A percentile compares a stretch with the other conserved stretches of the same genome.
Evolutionary conservation across 2,329 filamentous ascomycete genomes (phyloP).

Genomic region (Cytospora paraplurivora): DNA sequence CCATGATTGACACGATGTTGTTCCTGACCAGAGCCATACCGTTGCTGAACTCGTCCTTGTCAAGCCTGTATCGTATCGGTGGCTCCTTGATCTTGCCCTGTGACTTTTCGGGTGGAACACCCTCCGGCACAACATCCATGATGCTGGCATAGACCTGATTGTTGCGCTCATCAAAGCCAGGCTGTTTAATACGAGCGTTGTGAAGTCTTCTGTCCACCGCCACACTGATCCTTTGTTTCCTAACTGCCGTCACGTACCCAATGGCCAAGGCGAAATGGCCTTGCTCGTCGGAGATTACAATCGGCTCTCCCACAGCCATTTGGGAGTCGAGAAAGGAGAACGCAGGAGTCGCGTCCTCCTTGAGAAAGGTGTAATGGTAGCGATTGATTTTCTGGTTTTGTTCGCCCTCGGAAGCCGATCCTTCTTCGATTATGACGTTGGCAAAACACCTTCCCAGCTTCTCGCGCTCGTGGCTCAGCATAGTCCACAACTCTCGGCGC

Average conservation of each 20-base stretch:
- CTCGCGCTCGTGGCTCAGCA: slow-evolving; percentile 87
- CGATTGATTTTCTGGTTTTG: slow-evolving; percentile 84
- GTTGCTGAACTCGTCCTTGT: slow-evolving; percentile 98
- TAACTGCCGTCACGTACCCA: slow-evolving; percentile 81
- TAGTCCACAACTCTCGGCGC: slow-evolving; percentile 91
- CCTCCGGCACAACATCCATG: slow-evolving; percentile 75
- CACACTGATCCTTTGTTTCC: slow-evolving; percentile 76
- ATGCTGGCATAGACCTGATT: slow-evolving; percentile 91
- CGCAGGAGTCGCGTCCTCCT: slow-evolving; percentile 59
- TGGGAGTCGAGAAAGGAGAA: slow-evolving; percentile 94
- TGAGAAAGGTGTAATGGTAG: slow-evolving; percentile 82
- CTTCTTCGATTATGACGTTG: slow-evolving; percentile 80
- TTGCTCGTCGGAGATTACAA: slow-evolving; percentile 94
- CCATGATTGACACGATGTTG: slow-evolving; percentile 92
- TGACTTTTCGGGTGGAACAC: slow-evolving; percentile 52
- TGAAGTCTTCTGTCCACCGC: slow-evolving; percentile 89
- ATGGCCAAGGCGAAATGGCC: slow-evolving; percentile 95
- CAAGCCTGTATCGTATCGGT: slow-evolving; percentile 75
- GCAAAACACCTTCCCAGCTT: slow-evolving; percentile 87
- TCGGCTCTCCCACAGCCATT: slow-evolving; percentile 81
- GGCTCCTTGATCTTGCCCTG: slow-evolving; percentile 54
- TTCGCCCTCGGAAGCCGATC: slow-evolving; percentile 69
- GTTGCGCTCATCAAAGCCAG: slow-evolving; percentile 71
- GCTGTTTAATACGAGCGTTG: slow-evolving; percentile 75
- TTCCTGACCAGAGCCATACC: slow-evolving; percentile 95